Conservation (phyloP, 139 green algal genomes). For the Auxenochlorella pyrenoidosa region DNA sequence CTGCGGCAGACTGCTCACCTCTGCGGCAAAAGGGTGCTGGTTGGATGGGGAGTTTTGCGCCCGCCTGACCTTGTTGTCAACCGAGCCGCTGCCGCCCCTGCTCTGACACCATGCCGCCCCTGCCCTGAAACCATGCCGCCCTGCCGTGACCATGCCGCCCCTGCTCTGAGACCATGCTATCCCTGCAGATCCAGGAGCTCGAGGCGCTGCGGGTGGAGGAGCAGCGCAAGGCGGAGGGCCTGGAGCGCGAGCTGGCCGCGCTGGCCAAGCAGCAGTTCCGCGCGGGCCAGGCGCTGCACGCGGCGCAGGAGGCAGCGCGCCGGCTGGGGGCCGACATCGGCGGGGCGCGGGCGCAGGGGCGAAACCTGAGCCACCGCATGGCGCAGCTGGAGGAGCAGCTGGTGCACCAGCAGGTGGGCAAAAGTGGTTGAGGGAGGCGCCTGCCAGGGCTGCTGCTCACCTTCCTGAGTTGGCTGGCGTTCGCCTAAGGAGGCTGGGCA, state of each 20-base stretch:
- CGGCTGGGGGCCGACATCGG: conserved; percentile 1
- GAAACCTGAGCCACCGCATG: conserved; percentile 28
- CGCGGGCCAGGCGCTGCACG: conserved; percentile 20
- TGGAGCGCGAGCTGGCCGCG: conserved; percentile 13
- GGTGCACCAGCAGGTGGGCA: conserved; percentile 61
- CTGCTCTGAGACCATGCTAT: not conserved
- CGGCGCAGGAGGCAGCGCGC: not conserved
- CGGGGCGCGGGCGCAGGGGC: conserved; percentile 27
- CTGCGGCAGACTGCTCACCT: too few species aligned
- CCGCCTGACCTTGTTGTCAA: too few species aligned
- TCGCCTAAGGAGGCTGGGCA: too few species aligned
- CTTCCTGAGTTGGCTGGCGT: too few species aligned
- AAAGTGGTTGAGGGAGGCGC: not conserved
- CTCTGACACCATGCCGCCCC: too few species aligned
- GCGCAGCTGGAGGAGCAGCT: conserved; percentile 57
- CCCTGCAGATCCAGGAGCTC: conserved; percentile 25
- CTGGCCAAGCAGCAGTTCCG: conserved; percentile 33
- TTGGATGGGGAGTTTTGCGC: too few species aligned
- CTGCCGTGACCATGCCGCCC: too few species aligned
- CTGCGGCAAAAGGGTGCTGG: too few species aligned
- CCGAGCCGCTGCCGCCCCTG: too few species aligned
- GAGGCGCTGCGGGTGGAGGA: conserved; percentile 14
- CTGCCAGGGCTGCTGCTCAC: not conserved
- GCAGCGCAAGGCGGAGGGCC: not conserved
- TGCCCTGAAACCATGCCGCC: too few species aligned